Evolutionary conservation across 2,329 filamentous ascomycete genomes (phyloP), one percentile per base, ranked within the genome.

Genomic region (Nemania abortiva): DNA sequence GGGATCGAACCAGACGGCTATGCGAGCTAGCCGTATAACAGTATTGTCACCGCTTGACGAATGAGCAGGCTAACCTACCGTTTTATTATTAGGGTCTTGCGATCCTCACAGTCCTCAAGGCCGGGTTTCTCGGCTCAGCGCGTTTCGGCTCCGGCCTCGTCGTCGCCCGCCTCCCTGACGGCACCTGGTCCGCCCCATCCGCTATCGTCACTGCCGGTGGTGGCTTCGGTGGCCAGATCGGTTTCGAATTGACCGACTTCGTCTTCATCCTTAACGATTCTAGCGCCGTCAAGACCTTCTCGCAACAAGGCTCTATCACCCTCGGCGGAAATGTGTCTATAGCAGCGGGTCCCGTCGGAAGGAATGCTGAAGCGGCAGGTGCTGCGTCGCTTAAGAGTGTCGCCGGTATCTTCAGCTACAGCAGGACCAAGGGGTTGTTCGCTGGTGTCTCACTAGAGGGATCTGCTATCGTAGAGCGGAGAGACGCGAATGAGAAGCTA

Each of bases 251-350:
- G 70, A 96, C 93, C 68, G 93, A 96, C 80, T 99, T 99, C 79
- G 96, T 99, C 79, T 98, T 99, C 83, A 98, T 99, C 73, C 90
- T 99, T 73, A 99, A 99, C 83, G 95, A 99, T 78, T 85, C 90
- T 50, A 89, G 86, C 67, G 95, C 96, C 53, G 95, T 99, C 73
- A 93, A 93, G 81, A 95, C 95, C 9, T 98, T 99, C 81, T 94
- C 95, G 6, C 95, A 98, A 81, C 90, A 92, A 47, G 96, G 96
- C 3, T 95, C 92, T 63, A 85, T 99, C 70, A 98, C 96, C 4
- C 87, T 99, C 6, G 96, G 96, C 75, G 96, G 96, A 73, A 99
- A 99, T 78, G 96, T 98, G 42, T 97, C 94, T 3, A 91, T 99
- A 75, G 96, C 96, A 20, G 96, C 96, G 6, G 96, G 96, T 1